Conservation (phyloP, 164 flowering plant species). For the Aristolochia contorta region DNA sequence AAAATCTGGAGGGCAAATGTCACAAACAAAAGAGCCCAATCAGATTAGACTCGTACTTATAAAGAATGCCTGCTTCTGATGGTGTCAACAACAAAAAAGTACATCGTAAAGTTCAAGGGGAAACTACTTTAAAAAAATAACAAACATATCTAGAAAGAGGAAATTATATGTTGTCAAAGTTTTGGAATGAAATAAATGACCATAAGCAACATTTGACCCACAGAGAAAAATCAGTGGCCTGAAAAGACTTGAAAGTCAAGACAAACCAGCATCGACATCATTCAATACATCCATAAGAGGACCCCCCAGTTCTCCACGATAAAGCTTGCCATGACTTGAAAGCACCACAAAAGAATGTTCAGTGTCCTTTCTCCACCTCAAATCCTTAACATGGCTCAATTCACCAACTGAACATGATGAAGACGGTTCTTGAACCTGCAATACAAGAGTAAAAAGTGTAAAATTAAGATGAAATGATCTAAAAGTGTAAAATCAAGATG, state of each 20-base stretch:
- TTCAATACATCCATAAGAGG: conserved; percentile 45
- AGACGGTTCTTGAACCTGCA: conserved; percentile 50
- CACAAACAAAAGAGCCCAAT: too few species aligned
- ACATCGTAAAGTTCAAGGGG: too few species aligned
- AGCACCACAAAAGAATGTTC: conserved; percentile 47
- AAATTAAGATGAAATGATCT: neutral
- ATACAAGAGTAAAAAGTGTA: neutral
- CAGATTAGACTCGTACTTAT: too few species aligned
- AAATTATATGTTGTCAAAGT: neutral
- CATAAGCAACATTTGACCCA: neutral
- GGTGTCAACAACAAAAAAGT: too few species aligned
- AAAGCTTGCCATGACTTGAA: conserved; percentile 48
- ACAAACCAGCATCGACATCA: conserved; percentile 79
- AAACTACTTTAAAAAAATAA: neutral
- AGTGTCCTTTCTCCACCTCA: conserved; percentile 48
- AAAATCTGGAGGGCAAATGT: too few species aligned
- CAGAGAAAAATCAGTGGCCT: neutral
- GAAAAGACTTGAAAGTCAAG: conserved; percentile 1
- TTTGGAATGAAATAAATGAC: neutral
- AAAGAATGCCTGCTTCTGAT: too few species aligned
- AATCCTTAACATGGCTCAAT: conserved; percentile 50
- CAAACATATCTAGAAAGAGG: neutral
- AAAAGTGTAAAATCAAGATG: neutral
- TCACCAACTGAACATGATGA: conserved; percentile 39
- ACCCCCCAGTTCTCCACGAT: conserved; percentile 36